Conservation (phyloP, 495 filamentous ascomycete genomes). For the Hyaloscypha variabilis region DNA sequence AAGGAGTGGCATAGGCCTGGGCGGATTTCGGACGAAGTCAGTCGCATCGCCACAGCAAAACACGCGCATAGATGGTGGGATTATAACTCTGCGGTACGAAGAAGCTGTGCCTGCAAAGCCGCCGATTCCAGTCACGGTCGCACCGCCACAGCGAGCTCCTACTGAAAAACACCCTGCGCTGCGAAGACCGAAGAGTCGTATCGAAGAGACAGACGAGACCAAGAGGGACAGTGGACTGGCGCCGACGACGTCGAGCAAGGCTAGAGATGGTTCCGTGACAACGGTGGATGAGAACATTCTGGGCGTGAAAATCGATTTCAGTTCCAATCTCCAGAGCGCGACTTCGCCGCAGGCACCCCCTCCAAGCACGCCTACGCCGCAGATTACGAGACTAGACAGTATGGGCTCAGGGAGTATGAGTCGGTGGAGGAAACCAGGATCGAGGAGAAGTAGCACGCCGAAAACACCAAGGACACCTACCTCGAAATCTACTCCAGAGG, state of each 20-base stretch:
- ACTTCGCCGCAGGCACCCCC: background rate
- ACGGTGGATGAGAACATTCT: constrained; percentile 17
- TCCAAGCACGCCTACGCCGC: constrained; percentile 2
- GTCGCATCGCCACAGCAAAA: background rate
- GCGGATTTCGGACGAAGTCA: background rate
- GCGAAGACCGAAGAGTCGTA: constrained; percentile 1
- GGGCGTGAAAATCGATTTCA: constrained; percentile 22
- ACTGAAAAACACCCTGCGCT: constrained; percentile 29
- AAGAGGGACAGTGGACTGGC: constrained; percentile 35
- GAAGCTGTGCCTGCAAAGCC: constrained; percentile 55
- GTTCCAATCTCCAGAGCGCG: background rate
- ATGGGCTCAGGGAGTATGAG: background rate
- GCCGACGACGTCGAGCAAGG: constrained; percentile 21
- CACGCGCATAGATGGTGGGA: constrained; percentile 40
- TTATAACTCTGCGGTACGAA: constrained; percentile 58
- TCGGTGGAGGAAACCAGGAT: constrained; percentile 15
- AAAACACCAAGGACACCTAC: background rate
- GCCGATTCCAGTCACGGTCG: constrained; percentile 38
- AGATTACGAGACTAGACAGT: constrained; percentile 8
- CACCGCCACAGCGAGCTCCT: constrained; percentile 27
- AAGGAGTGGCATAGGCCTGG: background rate
- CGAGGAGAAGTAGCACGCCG: constrained; percentile 21
- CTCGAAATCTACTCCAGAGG: constrained; percentile 7
- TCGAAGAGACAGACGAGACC: constrained; percentile 2
- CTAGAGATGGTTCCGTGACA: constrained; percentile 10